Conservation (phyloP, 164 flowering plant species). For the Tetracentron sinense region DNA sequence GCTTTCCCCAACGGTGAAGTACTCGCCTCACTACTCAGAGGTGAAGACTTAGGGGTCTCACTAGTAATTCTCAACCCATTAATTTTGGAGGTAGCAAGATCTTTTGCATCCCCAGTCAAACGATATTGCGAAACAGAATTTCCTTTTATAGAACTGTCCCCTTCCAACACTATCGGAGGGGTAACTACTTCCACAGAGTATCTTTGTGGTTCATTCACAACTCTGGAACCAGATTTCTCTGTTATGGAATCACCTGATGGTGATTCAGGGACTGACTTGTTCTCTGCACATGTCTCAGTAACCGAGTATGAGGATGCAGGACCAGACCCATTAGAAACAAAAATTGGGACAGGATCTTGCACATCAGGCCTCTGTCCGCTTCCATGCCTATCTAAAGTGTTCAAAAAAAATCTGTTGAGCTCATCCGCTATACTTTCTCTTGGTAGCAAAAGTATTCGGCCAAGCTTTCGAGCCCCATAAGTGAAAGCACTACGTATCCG, state of each 20-base stretch:
- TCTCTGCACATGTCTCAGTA: slow-evolving; percentile 11
- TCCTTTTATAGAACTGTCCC: neutral
- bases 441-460: slow-evolving; percentile 44
- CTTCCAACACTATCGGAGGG: neutral
- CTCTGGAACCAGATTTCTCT: slow-evolving; percentile 1
- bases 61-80: slow-evolving; percentile 10
- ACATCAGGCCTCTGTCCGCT: slow-evolving; percentile 29
- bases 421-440: slow-evolving; percentile 35
- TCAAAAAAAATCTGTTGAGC: slow-evolving; percentile 43
- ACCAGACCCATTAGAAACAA: slow-evolving; percentile 18
- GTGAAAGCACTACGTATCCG: slow-evolving; percentile 75
- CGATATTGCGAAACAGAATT: slow-evolving; percentile 10
- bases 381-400: slow-evolving; percentile 46
- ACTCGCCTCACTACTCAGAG: slow-evolving; percentile 7
- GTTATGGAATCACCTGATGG: slow-evolving; percentile 1
- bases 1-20: slow-evolving; percentile 14
- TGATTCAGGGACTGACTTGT: neutral
- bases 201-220: slow-evolving; percentile 3
- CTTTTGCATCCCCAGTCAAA: slow-evolving; percentile 19
- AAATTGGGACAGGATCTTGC: slow-evolving; percentile 16
- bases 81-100: slow-evolving; percentile 14
- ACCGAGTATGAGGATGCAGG: slow-evolving; percentile 11
- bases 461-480: slow-evolving; percentile 73
- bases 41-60: slow-evolving; percentile 13
- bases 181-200: neutral